Evolutionary conservation across 2,329 filamentous ascomycete genomes (phyloP), one percentile per base, ranked within the genome.

Genomic region (Onygena corvina): DNA sequence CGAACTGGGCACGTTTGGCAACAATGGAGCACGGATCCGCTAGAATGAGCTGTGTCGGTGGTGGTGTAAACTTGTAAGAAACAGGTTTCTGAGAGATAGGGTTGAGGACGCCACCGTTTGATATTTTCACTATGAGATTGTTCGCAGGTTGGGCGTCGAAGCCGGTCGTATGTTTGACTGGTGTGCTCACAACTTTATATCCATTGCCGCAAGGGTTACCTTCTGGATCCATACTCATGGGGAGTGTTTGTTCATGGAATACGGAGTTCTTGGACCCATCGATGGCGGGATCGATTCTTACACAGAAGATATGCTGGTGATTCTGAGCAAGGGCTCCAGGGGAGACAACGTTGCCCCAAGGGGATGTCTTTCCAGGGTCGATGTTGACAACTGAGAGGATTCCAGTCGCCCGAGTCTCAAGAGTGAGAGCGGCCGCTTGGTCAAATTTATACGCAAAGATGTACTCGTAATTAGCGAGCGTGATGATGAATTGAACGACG

Each of bases 391-490:
- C 75, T 4, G 73, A 77, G 9, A 85, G 72, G 49, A 85, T 81
- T 1, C 82, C 81, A 0, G 81, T 84, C 0, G 81, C 81, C 0
- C 80, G 72, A 0, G 74, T 75, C 60, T 84, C 80, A 50, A 81
- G 67, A 0, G 71, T 71, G 55, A 84, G 72, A 8, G 75, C 77
- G 6, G 76, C 81, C 0, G 76, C 72, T 38, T 79, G 79, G 58
- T 82, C 76, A 52, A 85, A 77, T 53, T 78, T 75, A 63, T 74
- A 83, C 1, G 75, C 73, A 51, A 84, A 76, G 34, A 83, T 73
- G 59, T 84, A 84, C 58, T 84, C 81, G 66, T 85, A 84, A 64
- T 85, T 84, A 16, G 77, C 77, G 1, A 84, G 72, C 0, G 81
- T 84, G 54, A 81, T 77, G 62, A 84, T 80, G 59, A 76, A 80